Evolutionary conservation across 176 grass and related monocot genomes (phyloP), one percentile per base, ranked within the genome.

Genomic region (Phyllostachys edulis): DNA sequence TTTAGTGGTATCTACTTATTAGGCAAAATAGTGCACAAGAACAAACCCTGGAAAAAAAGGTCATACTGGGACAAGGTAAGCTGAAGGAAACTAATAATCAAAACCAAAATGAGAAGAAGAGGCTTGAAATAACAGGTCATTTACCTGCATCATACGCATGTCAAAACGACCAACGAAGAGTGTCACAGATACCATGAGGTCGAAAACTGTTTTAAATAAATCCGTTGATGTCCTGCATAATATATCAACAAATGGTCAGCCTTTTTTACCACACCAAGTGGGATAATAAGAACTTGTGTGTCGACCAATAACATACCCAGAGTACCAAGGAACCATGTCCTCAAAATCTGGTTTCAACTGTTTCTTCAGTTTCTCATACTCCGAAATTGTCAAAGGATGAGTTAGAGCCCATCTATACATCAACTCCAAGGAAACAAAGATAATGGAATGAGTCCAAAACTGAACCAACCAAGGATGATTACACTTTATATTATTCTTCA

Each of bases 91-190:
- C 1, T 54, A 70, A 69, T 71, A 52, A 69, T 1, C 34, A 27
- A 38, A 85, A 37, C 26, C 26, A 77, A 69, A 65, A 67, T 40
- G 45, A 55, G 13, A 65, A 64, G 7, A 57, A 13, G 27, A 81
- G 34, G 40, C 9, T 67, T 70, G 26, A 75, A 40, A 73, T 80
- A 15, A 73, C 41, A 27, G 42, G 67, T 37, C 26, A 74, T 46
- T 62, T 88, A 98, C 95, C 93, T 99, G 96, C 96, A 99, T 99
- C 96, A 99, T 99, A 67, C 96, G 93, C 96, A 99, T 99, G 78
- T 99, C 96, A 75, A 99, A 99, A 41, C 93, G 88, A 85, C 96
- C 96, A 67, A 99, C 93, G 65, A 99, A 99, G 36, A 98, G 82
- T 85, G 93, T 98, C 70, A 98, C 93, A 55, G 93, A 98, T 79